Percentiles rank a stretch among this genome's conserved stretches.
Evolutionary conservation across 164 flowering plant genomes (phyloP).

Genomic region (Malania oleifera): DNA sequence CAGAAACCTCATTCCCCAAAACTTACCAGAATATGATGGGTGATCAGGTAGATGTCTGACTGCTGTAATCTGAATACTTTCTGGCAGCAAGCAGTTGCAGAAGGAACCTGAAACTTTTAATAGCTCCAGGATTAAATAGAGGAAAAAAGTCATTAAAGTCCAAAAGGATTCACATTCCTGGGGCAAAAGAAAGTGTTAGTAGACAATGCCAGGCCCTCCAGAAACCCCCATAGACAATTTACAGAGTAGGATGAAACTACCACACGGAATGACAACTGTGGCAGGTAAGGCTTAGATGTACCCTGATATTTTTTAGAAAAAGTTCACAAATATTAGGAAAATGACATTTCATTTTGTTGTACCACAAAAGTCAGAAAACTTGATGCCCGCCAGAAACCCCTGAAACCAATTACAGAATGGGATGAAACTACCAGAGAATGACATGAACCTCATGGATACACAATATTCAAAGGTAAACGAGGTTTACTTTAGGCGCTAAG

Average conservation of each 20-base stretch:
- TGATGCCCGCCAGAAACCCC: too few species aligned
- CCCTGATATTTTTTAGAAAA: background rate
- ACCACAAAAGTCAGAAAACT: too few species aligned
- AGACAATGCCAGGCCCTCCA: background rate
- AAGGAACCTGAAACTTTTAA: slow-evolving; percentile 73
- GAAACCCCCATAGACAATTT: background rate
- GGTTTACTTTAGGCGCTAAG: too few species aligned
- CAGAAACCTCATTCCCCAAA: background rate
- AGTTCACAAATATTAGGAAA: background rate
- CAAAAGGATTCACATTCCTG: background rate
- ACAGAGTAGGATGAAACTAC: background rate
- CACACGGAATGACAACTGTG: background rate
- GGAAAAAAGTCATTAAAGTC: background rate
- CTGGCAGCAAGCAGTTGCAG: slow-evolving; percentile 87
- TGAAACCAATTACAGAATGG: too few species aligned
- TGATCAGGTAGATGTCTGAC: slow-evolving; percentile 73
- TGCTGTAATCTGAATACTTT: slow-evolving; percentile 61
- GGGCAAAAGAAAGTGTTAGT: background rate
- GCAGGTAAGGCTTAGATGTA: background rate
- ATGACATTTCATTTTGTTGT: background rate
- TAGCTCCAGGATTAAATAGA: slow-evolving; percentile 6
- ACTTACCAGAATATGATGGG: slow-evolving; percentile 54
- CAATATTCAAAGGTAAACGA: too few species aligned
- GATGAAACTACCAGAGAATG: too few species aligned
- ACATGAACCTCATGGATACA: too few species aligned